Conservation (phyloP, 176 grass and related monocot species). For the Chloris gayana region DNA sequence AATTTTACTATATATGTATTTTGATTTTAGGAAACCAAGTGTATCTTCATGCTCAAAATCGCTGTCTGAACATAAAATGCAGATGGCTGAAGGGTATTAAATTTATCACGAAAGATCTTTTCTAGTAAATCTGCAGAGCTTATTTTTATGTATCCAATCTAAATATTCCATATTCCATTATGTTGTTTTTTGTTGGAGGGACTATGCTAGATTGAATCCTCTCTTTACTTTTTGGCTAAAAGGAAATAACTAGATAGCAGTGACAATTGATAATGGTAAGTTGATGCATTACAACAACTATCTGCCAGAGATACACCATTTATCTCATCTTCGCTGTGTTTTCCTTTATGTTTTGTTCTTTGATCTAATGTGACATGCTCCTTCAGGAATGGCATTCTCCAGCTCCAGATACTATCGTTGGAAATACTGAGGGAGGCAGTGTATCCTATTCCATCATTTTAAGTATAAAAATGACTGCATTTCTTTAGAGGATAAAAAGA, state of each 20-base stretch:
- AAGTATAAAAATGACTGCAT: slow-evolving; percentile 14
- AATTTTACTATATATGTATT: background rate
- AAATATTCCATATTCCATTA: background rate
- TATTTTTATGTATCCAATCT: slow-evolving; percentile 4
- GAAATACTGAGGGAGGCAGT: slow-evolving; percentile 93
- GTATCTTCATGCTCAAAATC: background rate
- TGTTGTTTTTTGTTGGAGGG: too few species aligned
- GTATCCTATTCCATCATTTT: slow-evolving; percentile 67
- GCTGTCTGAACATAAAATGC: background rate
- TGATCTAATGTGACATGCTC: slow-evolving; percentile 49
- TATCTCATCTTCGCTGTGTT: background rate
- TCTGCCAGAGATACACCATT: slow-evolving; percentile 1
- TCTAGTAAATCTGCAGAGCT: background rate
- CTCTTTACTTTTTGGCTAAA: slow-evolving; percentile 8
- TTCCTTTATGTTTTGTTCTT: slow-evolving; percentile 25
- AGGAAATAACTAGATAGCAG: slow-evolving; percentile 4
- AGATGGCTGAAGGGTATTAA: background rate
- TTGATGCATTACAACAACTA: slow-evolving; percentile 26
- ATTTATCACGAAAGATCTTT: background rate
- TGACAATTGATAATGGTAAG: slow-evolving; percentile 7
- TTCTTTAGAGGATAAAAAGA: background rate
- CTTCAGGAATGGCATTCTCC: slow-evolving; percentile 84
- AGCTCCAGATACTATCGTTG: slow-evolving; percentile 90
- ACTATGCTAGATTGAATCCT: background rate
- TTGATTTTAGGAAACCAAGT: background rate